phyloP scores from a whole-genome alignment of 108 stramenopile genomes.

The Pseudonitzschia delicatissima region DNA sequence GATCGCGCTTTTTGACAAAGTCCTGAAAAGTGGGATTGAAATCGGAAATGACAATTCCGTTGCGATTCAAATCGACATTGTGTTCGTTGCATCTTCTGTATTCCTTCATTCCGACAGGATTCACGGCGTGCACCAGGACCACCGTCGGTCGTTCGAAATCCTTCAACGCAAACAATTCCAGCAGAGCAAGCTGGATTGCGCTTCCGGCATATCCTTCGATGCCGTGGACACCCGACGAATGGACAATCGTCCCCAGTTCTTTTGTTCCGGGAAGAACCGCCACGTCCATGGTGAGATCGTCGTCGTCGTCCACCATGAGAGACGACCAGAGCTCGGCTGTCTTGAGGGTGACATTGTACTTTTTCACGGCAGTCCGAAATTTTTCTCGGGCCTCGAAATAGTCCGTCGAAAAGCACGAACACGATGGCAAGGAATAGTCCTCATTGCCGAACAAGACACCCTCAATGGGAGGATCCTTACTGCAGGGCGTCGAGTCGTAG shows the following conservation, averaged over 20 bases:
- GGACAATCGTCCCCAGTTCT: conserved; percentile 44
- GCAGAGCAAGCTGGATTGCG: conserved; percentile 67
- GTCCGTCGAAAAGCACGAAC: conserved; percentile 37
- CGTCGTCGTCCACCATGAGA: neutral
- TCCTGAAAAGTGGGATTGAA: conserved; percentile 15
- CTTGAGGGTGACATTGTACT: neutral
- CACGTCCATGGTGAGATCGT: conserved; percentile 42
- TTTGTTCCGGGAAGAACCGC: conserved; percentile 36
- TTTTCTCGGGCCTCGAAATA: conserved; percentile 41
- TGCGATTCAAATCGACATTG: conserved; percentile 86
- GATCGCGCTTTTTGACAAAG: conserved; percentile 40
- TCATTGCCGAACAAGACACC: neutral
- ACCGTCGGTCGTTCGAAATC: conserved; percentile 37
- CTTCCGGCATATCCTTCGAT: conserved; percentile 83
- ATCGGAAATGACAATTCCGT: conserved; percentile 34
- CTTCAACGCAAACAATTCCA: conserved; percentile 20
- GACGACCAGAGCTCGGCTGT: neutral
- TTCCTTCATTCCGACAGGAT: conserved; percentile 78
- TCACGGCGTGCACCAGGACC: conserved; percentile 79
- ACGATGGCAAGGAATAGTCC: conserved; percentile 4
- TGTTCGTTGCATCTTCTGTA: conserved; percentile 76
- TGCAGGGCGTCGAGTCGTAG: neutral
- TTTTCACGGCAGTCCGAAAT: conserved; percentile 33
- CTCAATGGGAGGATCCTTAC: neutral
- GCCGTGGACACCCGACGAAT: conserved; percentile 73